phyloP scores from a whole-genome alignment of 2,329 filamentous ascomycete species.

The Cadophora sp. region DNA sequence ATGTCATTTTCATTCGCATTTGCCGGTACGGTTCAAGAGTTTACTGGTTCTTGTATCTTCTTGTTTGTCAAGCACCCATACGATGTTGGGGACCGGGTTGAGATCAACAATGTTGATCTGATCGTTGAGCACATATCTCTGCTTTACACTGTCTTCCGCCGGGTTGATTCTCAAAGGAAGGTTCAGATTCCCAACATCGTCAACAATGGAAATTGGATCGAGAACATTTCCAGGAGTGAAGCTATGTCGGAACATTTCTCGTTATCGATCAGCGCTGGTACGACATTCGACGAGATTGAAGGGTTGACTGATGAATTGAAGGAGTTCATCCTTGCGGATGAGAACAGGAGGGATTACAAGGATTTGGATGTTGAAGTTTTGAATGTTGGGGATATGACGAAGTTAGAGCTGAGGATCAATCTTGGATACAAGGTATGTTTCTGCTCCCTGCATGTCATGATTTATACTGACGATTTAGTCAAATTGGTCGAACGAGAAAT shows the following conservation, averaged over 20 bases:
- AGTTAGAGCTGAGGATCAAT: constrained; percentile 80
- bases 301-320: constrained; percentile 84
- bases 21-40: constrained; percentile 87
- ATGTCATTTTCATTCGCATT: constrained; percentile 86
- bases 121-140: constrained; percentile 94
- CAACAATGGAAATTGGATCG: constrained; percentile 91
- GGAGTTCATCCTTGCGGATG: constrained; percentile 79
- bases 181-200: constrained; percentile 85
- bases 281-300: constrained; percentile 88
- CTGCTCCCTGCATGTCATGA: constrained; percentile 82
- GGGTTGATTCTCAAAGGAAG: constrained; percentile 80
- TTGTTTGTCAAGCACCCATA: constrained; percentile 98
- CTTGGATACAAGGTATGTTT: constrained; percentile 89
- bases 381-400: constrained; percentile 84
- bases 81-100: constrained; percentile 93
- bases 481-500: constrained; percentile 86
- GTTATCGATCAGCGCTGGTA: constrained; percentile 84
- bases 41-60: constrained; percentile 97
- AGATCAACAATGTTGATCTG: constrained; percentile 73
- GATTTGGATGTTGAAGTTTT: constrained; percentile 81
- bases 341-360: constrained; percentile 92
- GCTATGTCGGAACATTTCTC: constrained; percentile 86
- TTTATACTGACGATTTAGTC: constrained; percentile 77
- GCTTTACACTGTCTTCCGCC: constrained; percentile 89
- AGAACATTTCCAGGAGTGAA: constrained; percentile 90